Base-by-base conservation (phyloP, 495 filamentous ascomycete species). In the Lasiosphaeria miniovina region DNA sequence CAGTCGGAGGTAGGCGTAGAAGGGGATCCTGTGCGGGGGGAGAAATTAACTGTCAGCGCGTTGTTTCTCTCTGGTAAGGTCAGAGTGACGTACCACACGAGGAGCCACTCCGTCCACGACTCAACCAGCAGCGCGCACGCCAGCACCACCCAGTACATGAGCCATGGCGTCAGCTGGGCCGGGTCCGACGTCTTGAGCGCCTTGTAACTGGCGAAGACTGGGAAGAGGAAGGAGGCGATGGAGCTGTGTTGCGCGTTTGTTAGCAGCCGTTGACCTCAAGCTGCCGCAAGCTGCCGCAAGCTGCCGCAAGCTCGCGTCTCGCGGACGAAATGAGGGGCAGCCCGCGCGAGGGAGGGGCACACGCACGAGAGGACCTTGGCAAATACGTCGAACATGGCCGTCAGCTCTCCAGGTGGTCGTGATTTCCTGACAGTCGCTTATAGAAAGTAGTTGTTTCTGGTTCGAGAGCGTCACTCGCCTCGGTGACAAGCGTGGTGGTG, bases 71-170 rank as follows among this genome's bases (percentile, higher is more conserved):
- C 24, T 24, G 24, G 24, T 24, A 24, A 24, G 24, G 24, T 24
- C 24, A 24, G 24, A 24, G 24, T 2, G 38, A 59, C 72, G 45
- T 81, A 89, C 90, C 91, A 97, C 70, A 81, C 79, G 43, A 98
- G 80, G 69, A 97, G 84, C 75, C 91, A 96, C 55, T 85, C 84
- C 24, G 85, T 86, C 88, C 90, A 96, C 38, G 88, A 90, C 74
- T 98, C 94, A 77, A 89, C 82, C 64, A 94, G 82, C 61, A 90
- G 76, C 55, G 89, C 84, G 76, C 88, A 87, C 45, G 90, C 88
- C 51, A 97, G 80, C 35, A 96, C 91, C 49, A 96, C 90, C 91
- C 92, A 99, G 82, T 98, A 99, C 88, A 97, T 98, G 54, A 99
- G 83, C 94, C 94, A 99, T 92, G 94, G 94, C 62, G 91, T 90